These are phyloP conservation scores for Komagataea norvegica DNA, from an alignment of 1,139 yeast species.

Conservation along the genomic window DNA sequence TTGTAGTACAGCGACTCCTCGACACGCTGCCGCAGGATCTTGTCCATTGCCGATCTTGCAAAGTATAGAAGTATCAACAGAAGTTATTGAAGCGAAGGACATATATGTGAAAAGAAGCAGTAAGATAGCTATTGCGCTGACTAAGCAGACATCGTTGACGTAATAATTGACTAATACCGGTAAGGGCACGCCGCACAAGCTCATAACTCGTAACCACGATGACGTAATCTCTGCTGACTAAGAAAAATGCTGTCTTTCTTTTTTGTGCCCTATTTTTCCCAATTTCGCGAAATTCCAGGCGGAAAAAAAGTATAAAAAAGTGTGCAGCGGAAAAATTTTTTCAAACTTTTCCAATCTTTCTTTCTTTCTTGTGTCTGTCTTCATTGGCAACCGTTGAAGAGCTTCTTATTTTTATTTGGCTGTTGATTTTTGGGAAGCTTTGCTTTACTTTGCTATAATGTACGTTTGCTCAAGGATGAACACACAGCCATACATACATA, in stretches of 20 bases:
- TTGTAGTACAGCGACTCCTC: constrained; percentile 59
- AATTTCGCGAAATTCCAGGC: neutral
- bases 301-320: neutral
- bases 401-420: no score
- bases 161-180: no score
- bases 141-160: no score
- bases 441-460: no score
- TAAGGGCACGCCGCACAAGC: no score
- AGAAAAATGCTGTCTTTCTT: no score
- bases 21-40: constrained; percentile 54
- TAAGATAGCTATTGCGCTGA: no score
- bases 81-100: neutral
- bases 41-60: constrained; percentile 36
- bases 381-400: no score
- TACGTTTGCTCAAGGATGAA: neutral
- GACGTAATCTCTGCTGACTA: neutral
- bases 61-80: neutral
- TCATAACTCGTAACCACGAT: neutral
- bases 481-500: neutral
- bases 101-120: no score
- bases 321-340: neutral
- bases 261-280: neutral
- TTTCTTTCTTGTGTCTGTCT: no score
- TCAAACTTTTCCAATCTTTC: neutral
- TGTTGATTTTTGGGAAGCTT: no score